phyloP scores from a whole-genome alignment of 2,329 filamentous ascomycete genomes.

The Trichoderma endophyticum region DNA sequence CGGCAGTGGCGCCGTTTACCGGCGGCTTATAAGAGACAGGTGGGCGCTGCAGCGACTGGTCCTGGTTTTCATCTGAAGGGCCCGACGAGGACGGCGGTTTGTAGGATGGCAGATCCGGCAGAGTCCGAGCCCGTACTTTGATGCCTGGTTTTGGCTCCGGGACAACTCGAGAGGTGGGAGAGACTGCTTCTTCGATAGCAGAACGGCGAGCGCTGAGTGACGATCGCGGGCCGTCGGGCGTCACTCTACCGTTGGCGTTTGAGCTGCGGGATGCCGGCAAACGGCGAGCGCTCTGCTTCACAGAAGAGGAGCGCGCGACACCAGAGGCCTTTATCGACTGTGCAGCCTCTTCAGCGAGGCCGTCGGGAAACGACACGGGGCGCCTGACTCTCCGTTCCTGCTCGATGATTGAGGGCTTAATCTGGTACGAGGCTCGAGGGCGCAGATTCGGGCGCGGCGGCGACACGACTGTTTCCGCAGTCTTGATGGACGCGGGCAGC shows the following conservation, averaged over 20 bases:
- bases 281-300: constrained; percentile 37
- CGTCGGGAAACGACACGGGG: constrained; percentile 20
- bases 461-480: neutral
- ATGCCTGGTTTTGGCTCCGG: constrained; percentile 23
- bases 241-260: constrained; percentile 31
- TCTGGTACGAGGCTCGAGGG: constrained; percentile 21
- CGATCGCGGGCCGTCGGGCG: constrained; percentile 31
- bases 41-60: constrained; percentile 39
- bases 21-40: constrained; percentile 50
- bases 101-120: constrained; percentile 47
- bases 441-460: constrained; percentile 15
- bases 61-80: constrained; percentile 48
- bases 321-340: constrained; percentile 26
- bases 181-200: constrained; percentile 31
- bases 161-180: constrained; percentile 23
- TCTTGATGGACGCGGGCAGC: neutral
- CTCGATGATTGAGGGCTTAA: constrained; percentile 13
- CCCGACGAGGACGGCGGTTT: constrained; percentile 40
- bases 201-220: constrained; percentile 34
- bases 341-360: constrained; percentile 16
- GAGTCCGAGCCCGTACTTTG: constrained; percentile 34
- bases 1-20: constrained; percentile 26
- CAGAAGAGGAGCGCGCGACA: constrained; percentile 27
- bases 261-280: constrained; percentile 36
- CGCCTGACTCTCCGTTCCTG: constrained; percentile 14